A percentile compares a stretch with the other conserved stretches of the same genome.
phyloP scores from a whole-genome alignment of 1,284 basidiomycete genomes.

The Trametes versicolor region DNA sequence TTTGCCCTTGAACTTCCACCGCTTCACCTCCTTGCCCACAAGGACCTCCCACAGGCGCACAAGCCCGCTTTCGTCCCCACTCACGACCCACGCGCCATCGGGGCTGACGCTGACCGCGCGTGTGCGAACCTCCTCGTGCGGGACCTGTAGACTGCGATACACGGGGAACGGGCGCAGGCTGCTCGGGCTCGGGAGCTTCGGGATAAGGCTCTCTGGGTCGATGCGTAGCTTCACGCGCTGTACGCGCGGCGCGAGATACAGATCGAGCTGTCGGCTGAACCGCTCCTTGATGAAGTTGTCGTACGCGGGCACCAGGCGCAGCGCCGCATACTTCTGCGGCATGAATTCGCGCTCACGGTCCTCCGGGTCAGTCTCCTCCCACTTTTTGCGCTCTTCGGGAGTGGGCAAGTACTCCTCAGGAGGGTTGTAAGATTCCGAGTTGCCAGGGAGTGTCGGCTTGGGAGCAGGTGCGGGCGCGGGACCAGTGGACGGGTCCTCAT shows the following conservation, averaged over 20 bases:
- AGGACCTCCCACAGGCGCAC: constrained; percentile 95
- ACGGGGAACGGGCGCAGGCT: constrained; percentile 96
- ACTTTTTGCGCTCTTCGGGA: constrained; percentile 84
- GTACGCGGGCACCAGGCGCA: constrained; percentile 94
- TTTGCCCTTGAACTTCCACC: constrained; percentile 86
- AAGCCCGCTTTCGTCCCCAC: constrained; percentile 91
- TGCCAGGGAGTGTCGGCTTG: constrained; percentile 89
- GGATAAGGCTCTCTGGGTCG: constrained; percentile 91
- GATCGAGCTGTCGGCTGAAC: constrained; percentile 94
- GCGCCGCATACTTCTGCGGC: constrained; percentile 86
- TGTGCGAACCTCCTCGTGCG: constrained; percentile 77
- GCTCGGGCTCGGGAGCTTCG: constrained; percentile 94
- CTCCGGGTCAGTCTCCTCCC: constrained; percentile 89
- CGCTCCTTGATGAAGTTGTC: constrained; percentile 93
- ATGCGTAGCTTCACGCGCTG: constrained; percentile 90
- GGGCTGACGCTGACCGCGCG: constrained; percentile 87
- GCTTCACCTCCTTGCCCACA: constrained; percentile 90
- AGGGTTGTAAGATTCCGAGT: constrained; percentile 98
- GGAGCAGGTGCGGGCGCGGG: constrained; percentile 92
- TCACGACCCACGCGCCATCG: constrained; percentile 91
- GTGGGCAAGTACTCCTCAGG: constrained; percentile 98
- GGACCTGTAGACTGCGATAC: constrained; percentile 79
- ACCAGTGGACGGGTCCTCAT: constrained; percentile 69
- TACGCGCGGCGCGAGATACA: constrained; percentile 96
- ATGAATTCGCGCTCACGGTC: constrained; percentile 93